Percentiles rank a stretch among this genome's conserved stretches.
phyloP scores from a whole-genome alignment of 768 basidiomycete genomes.

The Russula abietina region DNA sequence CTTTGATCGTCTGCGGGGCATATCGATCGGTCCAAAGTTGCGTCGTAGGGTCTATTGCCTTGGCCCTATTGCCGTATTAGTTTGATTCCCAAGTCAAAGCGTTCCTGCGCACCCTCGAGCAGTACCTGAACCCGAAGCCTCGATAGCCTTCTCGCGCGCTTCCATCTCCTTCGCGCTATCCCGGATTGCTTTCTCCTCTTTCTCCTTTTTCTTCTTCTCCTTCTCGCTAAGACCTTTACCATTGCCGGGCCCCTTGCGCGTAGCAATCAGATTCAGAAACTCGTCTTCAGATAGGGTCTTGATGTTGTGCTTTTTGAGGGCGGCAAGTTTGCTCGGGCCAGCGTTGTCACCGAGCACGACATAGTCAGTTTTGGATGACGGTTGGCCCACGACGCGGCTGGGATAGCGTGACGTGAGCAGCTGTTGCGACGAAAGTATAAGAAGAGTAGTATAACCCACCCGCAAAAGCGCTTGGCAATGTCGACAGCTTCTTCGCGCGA shows the following conservation, averaged over 20 bases:
- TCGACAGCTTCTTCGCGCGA: conserved; percentile 84
- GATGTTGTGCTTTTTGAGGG: conserved; percentile 76
- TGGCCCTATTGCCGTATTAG: conserved; percentile 27
- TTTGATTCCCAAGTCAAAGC: conserved; percentile 1
- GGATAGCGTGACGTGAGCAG: conserved; percentile 1
- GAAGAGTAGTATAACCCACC: conserved; percentile 47
- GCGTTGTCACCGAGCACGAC: conserved; percentile 87
- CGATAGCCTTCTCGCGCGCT: conserved; percentile 49
- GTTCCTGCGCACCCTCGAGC: conserved; percentile 26
- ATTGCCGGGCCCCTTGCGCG: conserved; percentile 48
- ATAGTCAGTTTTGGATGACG: conserved; percentile 84
- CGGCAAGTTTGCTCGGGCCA: conserved; percentile 80
- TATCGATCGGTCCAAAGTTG: conserved; percentile 97
- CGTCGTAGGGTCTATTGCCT: conserved; percentile 40
- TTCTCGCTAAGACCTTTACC: conserved; percentile 59
- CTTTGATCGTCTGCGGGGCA: conserved; percentile 80
- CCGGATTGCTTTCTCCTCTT: conserved; percentile 72
- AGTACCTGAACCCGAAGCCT: conserved; percentile 16
- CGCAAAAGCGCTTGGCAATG: conserved; percentile 88
- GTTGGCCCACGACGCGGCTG: conserved; percentile 81
- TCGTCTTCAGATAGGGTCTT: conserved; percentile 79
- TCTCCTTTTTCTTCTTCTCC: conserved; percentile 70
- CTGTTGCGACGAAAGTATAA: not conserved
- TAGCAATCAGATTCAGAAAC: conserved; percentile 77
- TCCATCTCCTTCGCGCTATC: conserved; percentile 75